These are phyloP conservation scores for Allium sativum DNA, from an alignment of 106 monocot genomes.

Conservation along the genomic window DNA sequence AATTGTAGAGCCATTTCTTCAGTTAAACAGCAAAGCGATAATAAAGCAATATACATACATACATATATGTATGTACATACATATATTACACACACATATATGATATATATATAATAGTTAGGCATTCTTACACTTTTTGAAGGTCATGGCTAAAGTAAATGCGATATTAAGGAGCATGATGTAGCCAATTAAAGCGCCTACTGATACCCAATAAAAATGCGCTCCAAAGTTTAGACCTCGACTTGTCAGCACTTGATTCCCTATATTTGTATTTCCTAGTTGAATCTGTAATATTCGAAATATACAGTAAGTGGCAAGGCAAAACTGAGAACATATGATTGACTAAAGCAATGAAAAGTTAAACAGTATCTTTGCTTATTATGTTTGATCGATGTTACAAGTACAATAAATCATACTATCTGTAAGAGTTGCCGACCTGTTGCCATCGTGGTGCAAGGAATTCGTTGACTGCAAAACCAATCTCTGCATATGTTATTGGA, in stretches of 20 bases:
- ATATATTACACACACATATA: no score
- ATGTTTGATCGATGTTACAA: neutral
- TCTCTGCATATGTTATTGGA: conserved; percentile 61
- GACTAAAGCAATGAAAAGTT: no score
- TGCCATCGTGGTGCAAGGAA: conserved; percentile 66
- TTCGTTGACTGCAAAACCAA: conserved; percentile 53
- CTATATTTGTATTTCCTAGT: conserved; percentile 30
- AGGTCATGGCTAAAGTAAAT: conserved; percentile 51
- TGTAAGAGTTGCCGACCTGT: conserved; percentile 20
- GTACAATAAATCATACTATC: neutral
- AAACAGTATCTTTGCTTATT: no score
- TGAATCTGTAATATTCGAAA: conserved; percentile 16
- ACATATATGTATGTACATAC: no score
- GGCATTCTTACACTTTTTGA: conserved; percentile 28
- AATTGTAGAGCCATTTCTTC: neutral
- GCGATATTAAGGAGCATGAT: conserved; percentile 46
- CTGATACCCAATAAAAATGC: conserved; percentile 62
- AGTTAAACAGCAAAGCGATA: no score
- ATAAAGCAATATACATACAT: no score
- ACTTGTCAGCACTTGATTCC: conserved; percentile 29
- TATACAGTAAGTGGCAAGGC: neutral
- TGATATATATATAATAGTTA: no score
- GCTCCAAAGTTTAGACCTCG: conserved; percentile 46
- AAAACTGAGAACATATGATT: neutral
- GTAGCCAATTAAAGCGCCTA: conserved; percentile 49